A percentile compares a stretch with the other conserved stretches of the same genome.
phyloP scores from a whole-genome alignment of 2,329 filamentous ascomycete genomes.

The Aspergillus quadrilineatus region DNA sequence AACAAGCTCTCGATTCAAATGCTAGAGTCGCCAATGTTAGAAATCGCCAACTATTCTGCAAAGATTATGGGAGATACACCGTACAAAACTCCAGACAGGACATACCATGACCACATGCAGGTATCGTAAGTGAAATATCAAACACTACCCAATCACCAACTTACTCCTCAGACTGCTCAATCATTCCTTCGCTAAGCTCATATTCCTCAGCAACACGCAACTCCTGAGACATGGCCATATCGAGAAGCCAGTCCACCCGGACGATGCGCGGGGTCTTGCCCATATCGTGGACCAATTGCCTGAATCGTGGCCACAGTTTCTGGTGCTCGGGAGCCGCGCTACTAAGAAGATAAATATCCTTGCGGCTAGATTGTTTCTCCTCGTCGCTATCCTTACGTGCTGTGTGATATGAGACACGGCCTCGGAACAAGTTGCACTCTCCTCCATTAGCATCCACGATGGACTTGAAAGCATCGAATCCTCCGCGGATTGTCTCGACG shows the following conservation, averaged over 20 bases:
- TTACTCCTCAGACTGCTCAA: conserved; percentile 23
- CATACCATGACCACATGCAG: conserved; percentile 4
- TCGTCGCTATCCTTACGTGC: conserved; percentile 48
- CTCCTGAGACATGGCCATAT: conserved; percentile 85
- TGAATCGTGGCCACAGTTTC: conserved; percentile 76
- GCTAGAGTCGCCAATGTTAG: not conserved
- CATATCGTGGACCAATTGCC: conserved; percentile 72
- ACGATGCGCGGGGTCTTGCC: conserved; percentile 81
- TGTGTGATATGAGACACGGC: conserved; percentile 68
- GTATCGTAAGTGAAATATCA: conserved; percentile 9
- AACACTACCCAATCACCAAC: conserved; percentile 2
- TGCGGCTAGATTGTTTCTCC: conserved; percentile 56
- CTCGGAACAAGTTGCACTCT: conserved; percentile 72
- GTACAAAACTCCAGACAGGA: conserved; percentile 13
- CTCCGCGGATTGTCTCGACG: conserved; percentile 74
- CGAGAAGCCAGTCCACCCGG: conserved; percentile 82
- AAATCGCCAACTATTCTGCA: conserved; percentile 11
- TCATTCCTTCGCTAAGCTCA: conserved; percentile 38
- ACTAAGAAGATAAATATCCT: conserved; percentile 81
- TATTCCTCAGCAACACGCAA: conserved; percentile 67
- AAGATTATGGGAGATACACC: conserved; percentile 14
- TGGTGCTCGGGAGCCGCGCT: conserved; percentile 66
- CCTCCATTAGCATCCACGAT: conserved; percentile 91
- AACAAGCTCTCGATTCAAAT: not conserved
- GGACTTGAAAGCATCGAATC: conserved; percentile 76